Evolutionary conservation across 2,329 filamentous ascomycete species (phyloP).

Genomic region (Colletotrichum simmondsii): DNA sequence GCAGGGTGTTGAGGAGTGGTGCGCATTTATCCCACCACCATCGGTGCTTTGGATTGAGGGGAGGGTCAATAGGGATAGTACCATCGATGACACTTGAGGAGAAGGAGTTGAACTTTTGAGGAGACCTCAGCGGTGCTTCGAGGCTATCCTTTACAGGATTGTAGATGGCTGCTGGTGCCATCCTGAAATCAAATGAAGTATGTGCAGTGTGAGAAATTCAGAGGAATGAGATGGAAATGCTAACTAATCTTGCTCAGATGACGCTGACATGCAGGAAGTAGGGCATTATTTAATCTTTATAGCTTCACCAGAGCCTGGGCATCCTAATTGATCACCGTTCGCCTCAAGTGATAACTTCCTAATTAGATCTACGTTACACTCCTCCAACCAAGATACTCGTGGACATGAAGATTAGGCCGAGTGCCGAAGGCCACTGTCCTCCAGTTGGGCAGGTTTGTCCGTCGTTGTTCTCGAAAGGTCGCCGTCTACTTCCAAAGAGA

Average conservation of each 20-base stretch:
- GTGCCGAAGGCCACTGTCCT: background rate
- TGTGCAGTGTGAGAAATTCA: background rate
- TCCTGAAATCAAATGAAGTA: background rate
- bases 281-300: background rate
- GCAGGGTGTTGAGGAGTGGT: conserved; percentile 11
- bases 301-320: background rate
- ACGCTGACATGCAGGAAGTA: background rate
- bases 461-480: background rate
- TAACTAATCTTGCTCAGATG: background rate
- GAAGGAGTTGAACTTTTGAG: background rate
- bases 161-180: conserved; percentile 3
- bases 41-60: conserved; percentile 10
- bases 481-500: background rate
- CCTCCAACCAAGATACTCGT: background rate
- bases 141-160: background rate
- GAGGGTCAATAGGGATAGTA: conserved; percentile 8
- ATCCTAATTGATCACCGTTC: background rate
- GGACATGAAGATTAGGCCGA: background rate
- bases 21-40: conserved; percentile 30
- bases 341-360: background rate
- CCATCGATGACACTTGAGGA: background rate
- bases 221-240: background rate
- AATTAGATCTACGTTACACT: background rate
- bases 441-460: background rate
- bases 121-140: background rate